phyloP scores from a whole-genome alignment of 306 rosid genomes.

The Malus asiatica region DNA sequence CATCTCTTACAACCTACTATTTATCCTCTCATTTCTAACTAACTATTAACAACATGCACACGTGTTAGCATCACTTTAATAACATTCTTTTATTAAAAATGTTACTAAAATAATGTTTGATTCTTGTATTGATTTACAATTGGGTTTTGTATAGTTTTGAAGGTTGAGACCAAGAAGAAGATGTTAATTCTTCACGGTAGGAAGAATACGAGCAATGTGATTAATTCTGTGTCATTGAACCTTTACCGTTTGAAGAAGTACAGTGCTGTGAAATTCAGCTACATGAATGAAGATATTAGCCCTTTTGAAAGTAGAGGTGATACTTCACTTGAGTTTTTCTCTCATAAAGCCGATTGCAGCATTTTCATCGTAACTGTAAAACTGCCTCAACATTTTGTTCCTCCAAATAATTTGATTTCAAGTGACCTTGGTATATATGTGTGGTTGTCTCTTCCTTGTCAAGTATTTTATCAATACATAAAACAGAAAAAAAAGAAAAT shows the following conservation, averaged over 20 bases:
- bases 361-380: constrained; percentile 51
- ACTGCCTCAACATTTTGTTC: background rate
- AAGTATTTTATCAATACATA: too few species aligned
- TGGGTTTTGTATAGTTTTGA: background rate
- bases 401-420: too few species aligned
- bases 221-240: constrained; percentile 52
- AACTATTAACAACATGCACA: too few species aligned
- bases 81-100: too few species aligned
- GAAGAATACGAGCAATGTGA: constrained; percentile 44
- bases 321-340: constrained; percentile 71
- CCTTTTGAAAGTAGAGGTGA: constrained; percentile 91
- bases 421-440: too few species aligned
- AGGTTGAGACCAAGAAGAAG: constrained; percentile 86
- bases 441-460: too few species aligned
- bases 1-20: too few species aligned
- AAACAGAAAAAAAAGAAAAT: too few species aligned
- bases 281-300: constrained; percentile 61
- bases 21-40: too few species aligned
- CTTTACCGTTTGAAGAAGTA: constrained; percentile 65
- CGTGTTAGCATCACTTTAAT: too few species aligned
- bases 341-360: constrained; percentile 82
- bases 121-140: background rate
- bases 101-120: background rate
- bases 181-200: constrained; percentile 78
- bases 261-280: constrained; percentile 47